A percentile compares a stretch with the other conserved stretches of the same genome.
Conservation (phyloP, 1,139 yeast genomes). For the Magnusiomyces suaveolens region DNA sequence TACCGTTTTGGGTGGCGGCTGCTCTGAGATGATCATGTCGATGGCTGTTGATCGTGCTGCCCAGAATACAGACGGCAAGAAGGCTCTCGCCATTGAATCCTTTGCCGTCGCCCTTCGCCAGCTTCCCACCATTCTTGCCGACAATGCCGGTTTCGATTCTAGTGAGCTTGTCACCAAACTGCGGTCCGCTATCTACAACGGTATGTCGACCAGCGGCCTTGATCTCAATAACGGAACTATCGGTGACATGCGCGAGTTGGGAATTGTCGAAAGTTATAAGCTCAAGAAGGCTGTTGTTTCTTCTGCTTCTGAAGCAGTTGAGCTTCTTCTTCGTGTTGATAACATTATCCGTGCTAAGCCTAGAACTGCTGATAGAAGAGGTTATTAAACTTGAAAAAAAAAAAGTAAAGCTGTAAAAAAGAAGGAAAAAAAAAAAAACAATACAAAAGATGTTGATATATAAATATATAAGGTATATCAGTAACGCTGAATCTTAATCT, state of each 20-base stretch:
- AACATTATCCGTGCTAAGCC: slow-evolving; percentile 95
- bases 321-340: slow-evolving; percentile 87
- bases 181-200: slow-evolving; percentile 87
- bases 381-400: slow-evolving; percentile 39
- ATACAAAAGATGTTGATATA: too few species aligned
- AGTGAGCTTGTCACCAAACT: slow-evolving; percentile 84
- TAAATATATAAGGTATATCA: too few species aligned
- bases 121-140: slow-evolving; percentile 89
- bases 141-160: slow-evolving; percentile 94
- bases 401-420: too few species aligned
- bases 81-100: slow-evolving; percentile 87
- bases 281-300: slow-evolving; percentile 91
- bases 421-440: neutral
- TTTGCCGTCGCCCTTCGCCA: slow-evolving; percentile 91
- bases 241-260: slow-evolving; percentile 90
- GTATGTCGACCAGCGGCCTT: slow-evolving; percentile 83
- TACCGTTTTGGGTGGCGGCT: slow-evolving; percentile 95
- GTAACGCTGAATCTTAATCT: too few species aligned
- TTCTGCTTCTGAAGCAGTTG: slow-evolving; percentile 95
- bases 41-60: slow-evolving; percentile 95
- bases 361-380: slow-evolving; percentile 82
- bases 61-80: slow-evolving; percentile 87
- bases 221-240: slow-evolving; percentile 75
- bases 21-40: slow-evolving; percentile 96
- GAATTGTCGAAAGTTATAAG: slow-evolving; percentile 86